A percentile compares a stretch with the other conserved stretches of the same genome.
Conservation (phyloP, 495 filamentous ascomycete genomes). For the Penicillium subrubescens region DNA sequence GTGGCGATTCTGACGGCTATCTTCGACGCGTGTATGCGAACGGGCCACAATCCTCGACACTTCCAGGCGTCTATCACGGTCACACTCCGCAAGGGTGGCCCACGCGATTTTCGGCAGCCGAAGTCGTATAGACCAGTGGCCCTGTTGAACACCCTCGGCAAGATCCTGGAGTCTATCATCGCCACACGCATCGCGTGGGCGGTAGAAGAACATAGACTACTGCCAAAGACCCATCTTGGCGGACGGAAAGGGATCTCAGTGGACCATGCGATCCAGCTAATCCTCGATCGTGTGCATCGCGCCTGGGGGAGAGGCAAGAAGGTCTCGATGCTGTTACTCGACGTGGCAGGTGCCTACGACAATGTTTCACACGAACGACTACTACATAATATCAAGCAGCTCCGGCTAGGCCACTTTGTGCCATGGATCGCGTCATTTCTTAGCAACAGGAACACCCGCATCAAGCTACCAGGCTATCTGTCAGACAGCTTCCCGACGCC, state of each 20-base stretch:
- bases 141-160: conserved; percentile 31
- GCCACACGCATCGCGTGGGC: conserved; percentile 15
- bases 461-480: background rate
- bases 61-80: conserved; percentile 24
- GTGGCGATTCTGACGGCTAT: conserved; percentile 12
- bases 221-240: too few species aligned
- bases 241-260: conserved; percentile 20
- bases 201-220: too few species aligned
- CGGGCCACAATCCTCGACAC: conserved; percentile 24
- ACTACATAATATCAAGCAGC: conserved; percentile 26
- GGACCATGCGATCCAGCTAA: conserved; percentile 22
- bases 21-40: conserved; percentile 25
- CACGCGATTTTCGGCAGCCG: conserved; percentile 16
- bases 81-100: conserved; percentile 24
- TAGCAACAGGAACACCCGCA: background rate
- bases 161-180: conserved; percentile 25
- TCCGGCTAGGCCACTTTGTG: background rate
- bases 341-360: conserved; percentile 33
- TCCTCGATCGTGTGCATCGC: conserved; percentile 19
- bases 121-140: conserved; percentile 31
- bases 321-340: conserved; percentile 18
- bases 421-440: conserved; percentile 9
- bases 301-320: conserved; percentile 19
- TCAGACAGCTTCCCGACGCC: background rate
- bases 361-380: conserved; percentile 23